phyloP scores from a whole-genome alignment of 2,329 filamentous ascomycete species.

The Penicillium sp. region DNA sequence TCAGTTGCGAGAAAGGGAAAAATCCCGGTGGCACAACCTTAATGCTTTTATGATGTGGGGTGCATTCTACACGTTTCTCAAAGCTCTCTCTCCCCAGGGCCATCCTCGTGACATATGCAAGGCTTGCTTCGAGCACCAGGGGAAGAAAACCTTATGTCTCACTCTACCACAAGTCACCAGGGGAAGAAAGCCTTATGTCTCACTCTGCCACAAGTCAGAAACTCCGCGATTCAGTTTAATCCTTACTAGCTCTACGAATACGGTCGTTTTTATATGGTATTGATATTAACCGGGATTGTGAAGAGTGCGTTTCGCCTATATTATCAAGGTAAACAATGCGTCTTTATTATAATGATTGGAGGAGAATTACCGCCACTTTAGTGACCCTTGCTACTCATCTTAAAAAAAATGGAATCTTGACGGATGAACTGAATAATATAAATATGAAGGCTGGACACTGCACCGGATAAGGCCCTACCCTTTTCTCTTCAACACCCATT shows the following conservation, averaged over 20 bases:
- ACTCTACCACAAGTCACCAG: background rate
- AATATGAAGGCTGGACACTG: background rate
- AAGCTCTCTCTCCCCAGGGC: background rate
- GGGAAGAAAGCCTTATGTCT: background rate
- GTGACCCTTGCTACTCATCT: background rate
- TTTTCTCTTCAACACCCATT: background rate
- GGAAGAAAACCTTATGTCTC: background rate
- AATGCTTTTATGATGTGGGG: background rate
- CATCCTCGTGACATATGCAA: no score
- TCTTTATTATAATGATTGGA: slow-evolving; percentile 4
- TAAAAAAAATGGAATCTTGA: background rate
- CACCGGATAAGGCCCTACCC: background rate
- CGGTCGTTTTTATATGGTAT: background rate
- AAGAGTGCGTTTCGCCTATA: background rate
- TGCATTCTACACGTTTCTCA: background rate
- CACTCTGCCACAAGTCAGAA: background rate
- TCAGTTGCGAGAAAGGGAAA: slow-evolving; percentile 14
- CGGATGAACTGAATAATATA: background rate
- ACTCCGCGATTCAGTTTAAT: background rate
- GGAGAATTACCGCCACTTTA: slow-evolving; percentile 6
- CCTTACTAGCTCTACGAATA: background rate
- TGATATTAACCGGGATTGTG: background rate
- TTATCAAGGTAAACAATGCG: background rate
- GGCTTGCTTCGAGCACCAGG: background rate
- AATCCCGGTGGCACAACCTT: slow-evolving; percentile 19